Percentiles rank a stretch among this genome's conserved stretches.
Conservation (phyloP, 768 basidiomycete species). For the Tricholoma sp. region DNA sequence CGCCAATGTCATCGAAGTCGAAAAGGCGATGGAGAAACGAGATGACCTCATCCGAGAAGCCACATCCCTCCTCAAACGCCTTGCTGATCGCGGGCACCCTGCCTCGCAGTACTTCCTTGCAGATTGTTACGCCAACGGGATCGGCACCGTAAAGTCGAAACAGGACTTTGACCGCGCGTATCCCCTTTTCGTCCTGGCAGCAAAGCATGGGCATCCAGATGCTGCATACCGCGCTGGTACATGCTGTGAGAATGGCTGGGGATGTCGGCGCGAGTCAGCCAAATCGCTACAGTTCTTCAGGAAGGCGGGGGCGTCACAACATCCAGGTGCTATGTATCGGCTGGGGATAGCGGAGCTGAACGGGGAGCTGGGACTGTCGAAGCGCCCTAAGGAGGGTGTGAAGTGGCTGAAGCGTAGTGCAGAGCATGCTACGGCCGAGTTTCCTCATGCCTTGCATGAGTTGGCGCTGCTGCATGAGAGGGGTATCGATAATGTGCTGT, state of each 20-base stretch:
- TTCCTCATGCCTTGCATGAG: conserved; percentile 95
- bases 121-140: conserved; percentile 98
- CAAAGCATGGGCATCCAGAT: conserved; percentile 96
- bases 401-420: conserved; percentile 98
- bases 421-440: conserved; percentile 90
- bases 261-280: conserved; percentile 85
- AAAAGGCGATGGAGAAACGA: conserved; percentile 73
- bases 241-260: conserved; percentile 99
- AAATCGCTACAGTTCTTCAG: conserved; percentile 93
- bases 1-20: conserved; percentile 75
- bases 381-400: conserved; percentile 91
- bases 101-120: conserved; percentile 97
- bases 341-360: conserved; percentile 95
- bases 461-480: conserved; percentile 89
- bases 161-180: conserved; percentile 98
- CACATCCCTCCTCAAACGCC: conserved; percentile 76
- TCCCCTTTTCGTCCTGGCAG: conserved; percentile 91
- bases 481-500: conserved; percentile 98
- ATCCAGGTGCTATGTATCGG: conserved; percentile 95
- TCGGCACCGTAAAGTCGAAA: conserved; percentile 81
- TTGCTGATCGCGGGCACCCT: conserved; percentile 92
- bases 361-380: conserved; percentile 83
- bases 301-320: conserved; percentile 86
- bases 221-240: conserved; percentile 94
- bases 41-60: conserved; percentile 91